Conservation (phyloP, 2,329 filamentous ascomycete genomes). For the Exophiala alcalophila region DNA sequence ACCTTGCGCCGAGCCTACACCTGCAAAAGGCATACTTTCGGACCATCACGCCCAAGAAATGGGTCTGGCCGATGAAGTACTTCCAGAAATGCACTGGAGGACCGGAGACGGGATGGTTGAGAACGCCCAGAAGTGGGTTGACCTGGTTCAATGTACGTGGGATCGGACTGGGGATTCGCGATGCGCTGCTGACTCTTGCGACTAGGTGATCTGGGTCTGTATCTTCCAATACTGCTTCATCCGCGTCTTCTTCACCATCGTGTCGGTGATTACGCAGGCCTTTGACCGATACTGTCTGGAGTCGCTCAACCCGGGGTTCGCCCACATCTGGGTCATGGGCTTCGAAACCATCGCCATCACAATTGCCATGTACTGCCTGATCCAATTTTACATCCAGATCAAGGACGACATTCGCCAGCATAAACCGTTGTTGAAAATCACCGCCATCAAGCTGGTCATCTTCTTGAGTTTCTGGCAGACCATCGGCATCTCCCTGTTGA, state of each 20-base stretch:
- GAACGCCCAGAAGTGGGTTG: constrained; percentile 73
- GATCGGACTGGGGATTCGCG: neutral
- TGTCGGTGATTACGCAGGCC: constrained; percentile 70
- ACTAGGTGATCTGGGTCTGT: constrained; percentile 70
- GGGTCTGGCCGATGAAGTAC: constrained; percentile 73
- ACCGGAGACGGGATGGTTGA: constrained; percentile 63
- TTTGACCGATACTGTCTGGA: constrained; percentile 72
- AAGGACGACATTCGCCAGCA: constrained; percentile 66
- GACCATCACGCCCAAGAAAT: constrained; percentile 63
- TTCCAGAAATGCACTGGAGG: constrained; percentile 69
- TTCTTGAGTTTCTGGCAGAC: constrained; percentile 89
- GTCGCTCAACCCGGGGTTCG: constrained; percentile 72
- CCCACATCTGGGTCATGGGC: constrained; percentile 75
- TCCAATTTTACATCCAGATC: constrained; percentile 82
- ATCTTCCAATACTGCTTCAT: constrained; percentile 86
- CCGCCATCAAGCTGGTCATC: constrained; percentile 86
- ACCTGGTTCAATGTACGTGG: constrained; percentile 76
- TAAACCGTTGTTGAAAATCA: constrained; percentile 72
- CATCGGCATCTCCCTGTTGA: constrained; percentile 60
- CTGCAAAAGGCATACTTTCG: constrained; percentile 80
- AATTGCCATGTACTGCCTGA: constrained; percentile 83
- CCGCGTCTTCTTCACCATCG: constrained; percentile 73
- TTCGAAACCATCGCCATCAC: constrained; percentile 71
- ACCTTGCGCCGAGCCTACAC: constrained; percentile 73
- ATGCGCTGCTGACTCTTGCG: neutral